Conservation (phyloP, 257 asterid genomes). For the Capsicum chinense region DNA sequence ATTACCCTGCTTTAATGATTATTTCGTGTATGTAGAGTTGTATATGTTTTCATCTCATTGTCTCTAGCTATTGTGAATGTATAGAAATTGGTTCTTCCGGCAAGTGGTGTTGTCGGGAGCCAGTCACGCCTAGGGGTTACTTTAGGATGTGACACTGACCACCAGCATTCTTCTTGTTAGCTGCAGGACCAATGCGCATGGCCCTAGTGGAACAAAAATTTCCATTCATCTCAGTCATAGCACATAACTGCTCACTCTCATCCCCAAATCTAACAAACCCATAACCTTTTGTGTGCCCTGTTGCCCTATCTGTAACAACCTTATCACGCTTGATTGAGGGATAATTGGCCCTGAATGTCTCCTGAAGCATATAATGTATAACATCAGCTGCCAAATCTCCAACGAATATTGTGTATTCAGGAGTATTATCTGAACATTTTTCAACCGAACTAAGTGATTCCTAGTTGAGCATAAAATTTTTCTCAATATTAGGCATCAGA, state of each 20-base stretch:
- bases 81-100: too few species aligned
- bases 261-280: slow-evolving; percentile 88
- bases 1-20: too few species aligned
- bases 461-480: slow-evolving; percentile 73
- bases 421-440: slow-evolving; percentile 64
- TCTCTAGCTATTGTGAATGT: too few species aligned
- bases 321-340: slow-evolving; percentile 80
- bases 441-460: slow-evolving; percentile 81
- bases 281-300: slow-evolving; percentile 89
- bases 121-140: too few species aligned
- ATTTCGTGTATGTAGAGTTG: too few species aligned
- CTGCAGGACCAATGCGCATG: slow-evolving; percentile 88
- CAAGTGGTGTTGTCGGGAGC: too few species aligned
- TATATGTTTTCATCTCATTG: too few species aligned
- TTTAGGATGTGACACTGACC: neutral
- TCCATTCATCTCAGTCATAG: slow-evolving; percentile 90
- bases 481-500: slow-evolving; percentile 70
- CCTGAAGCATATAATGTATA: slow-evolving; percentile 70
- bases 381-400: slow-evolving; percentile 94
- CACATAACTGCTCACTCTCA: slow-evolving; percentile 78
- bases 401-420: slow-evolving; percentile 77
- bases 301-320: slow-evolving; percentile 75
- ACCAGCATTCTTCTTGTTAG: slow-evolving; percentile 66
- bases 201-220: slow-evolving; percentile 78
- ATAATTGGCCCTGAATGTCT: slow-evolving; percentile 65